Base-by-base conservation (phyloP, 169 alveolate species). In the Eimeria mitis region DNA sequence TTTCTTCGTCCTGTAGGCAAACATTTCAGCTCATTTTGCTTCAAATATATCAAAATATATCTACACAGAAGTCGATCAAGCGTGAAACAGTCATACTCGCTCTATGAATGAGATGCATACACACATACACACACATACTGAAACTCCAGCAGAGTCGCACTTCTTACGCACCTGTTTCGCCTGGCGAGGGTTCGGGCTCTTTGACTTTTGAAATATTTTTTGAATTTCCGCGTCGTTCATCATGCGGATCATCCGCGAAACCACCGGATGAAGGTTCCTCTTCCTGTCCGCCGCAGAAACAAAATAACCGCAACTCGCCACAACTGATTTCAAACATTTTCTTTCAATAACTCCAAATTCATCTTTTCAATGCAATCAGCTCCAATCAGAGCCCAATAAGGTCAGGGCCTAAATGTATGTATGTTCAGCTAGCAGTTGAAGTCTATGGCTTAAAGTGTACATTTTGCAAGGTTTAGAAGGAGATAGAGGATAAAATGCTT, bases 241-340 rank as follows among this genome's bases (percentile, higher is more conserved):
- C 96, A 92, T 65, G 37, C 73, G 76, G 49, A 81, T 65, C 96
- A 92, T 92, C 42, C 96, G 96, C 75, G 28, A n/a, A 47, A 92
- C 61, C 28, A 92, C 96, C 2, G 96, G 94, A 11, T 89, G 96
- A 5, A 71, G 75, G 11, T 63, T 79, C 52, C 88, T 42, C 89
- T 63, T 79, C 78, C 96, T 92, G 96, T 31, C 1, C 37, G 31
- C 31, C 63, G 37, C 44, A 52, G 25, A 85, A 37, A 61, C 13
- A 13, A 56, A 11, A 85, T 6, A 37, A 31, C 44, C 42, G 54
- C 40, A 1, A 23, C 34, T 9, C 40, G 42, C 28, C 31, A 47
- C 44, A 68, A 1, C 47, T 5, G 6, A 13, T 47, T 68, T 34
- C 9, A 31, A 68, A n/a, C 47, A 7, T 6, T 68, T 31, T 47